phyloP scores from a whole-genome alignment of 352 stramenopile genomes.

The Phytophthora chlamydospora region DNA sequence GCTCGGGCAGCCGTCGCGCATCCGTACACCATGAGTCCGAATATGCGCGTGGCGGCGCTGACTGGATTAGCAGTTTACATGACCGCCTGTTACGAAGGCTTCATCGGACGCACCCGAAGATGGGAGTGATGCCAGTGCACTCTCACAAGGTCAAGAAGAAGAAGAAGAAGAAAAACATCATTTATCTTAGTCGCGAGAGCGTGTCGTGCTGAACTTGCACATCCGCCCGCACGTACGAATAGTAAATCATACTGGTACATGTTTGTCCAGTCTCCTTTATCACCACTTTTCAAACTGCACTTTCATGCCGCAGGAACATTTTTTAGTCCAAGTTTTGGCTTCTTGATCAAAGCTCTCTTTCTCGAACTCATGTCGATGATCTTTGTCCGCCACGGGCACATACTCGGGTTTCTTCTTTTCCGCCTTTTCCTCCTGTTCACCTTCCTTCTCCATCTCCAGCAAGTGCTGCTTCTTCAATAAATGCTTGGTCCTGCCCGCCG shows the following conservation, averaged over 20 bases:
- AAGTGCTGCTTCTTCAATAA: slow-evolving; percentile 56
- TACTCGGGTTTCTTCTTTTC: slow-evolving; percentile 29
- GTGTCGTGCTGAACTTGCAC: neutral
- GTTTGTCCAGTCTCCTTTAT: slow-evolving; percentile 18
- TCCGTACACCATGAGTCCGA: slow-evolving; percentile 35
- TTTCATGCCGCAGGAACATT: slow-evolving; percentile 62
- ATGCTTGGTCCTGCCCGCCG: slow-evolving; percentile 61
- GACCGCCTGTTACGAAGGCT: slow-evolving; percentile 62
- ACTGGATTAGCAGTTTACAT: slow-evolving; percentile 66
- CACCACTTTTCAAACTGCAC: slow-evolving; percentile 81
- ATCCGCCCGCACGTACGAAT: slow-evolving; percentile 13
- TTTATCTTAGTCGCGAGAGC: slow-evolving; percentile 15
- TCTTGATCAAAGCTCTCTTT: slow-evolving; percentile 46
- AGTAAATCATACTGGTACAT: slow-evolving; percentile 33
- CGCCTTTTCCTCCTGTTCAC: slow-evolving; percentile 14
- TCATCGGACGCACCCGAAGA: slow-evolving; percentile 55
- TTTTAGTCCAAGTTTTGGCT: slow-evolving; percentile 53
- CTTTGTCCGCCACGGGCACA: slow-evolving; percentile 49
- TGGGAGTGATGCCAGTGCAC: slow-evolving; percentile 34
- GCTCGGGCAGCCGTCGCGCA: slow-evolving; percentile 7
- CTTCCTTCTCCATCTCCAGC: slow-evolving; percentile 19
- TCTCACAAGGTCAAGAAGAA: neutral
- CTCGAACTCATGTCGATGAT: slow-evolving; percentile 67
- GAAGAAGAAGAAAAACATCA: slow-evolving; percentile 4
- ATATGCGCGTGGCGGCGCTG: slow-evolving; percentile 48